These are phyloP conservation scores for Pigoraptor vietnamica DNA, from an alignment of 78 protist genomes.

Conservation along the genomic window DNA sequence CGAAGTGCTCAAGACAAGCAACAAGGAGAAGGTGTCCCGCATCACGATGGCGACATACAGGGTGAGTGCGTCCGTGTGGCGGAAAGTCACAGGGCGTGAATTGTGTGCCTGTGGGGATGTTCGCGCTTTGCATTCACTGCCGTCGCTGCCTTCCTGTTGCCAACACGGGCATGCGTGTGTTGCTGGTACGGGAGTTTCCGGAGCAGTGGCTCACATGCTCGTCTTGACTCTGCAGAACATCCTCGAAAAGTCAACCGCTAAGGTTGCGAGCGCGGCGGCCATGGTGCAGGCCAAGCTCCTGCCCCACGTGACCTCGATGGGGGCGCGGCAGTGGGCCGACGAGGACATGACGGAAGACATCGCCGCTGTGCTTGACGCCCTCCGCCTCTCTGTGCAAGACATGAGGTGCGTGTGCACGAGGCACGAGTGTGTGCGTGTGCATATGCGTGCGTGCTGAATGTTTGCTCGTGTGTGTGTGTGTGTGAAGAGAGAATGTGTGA, in stretches of 20 bases:
- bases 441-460: too few species aligned
- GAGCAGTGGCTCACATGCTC: too few species aligned
- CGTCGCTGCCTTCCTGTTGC: too few species aligned
- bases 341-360: constrained; percentile 68
- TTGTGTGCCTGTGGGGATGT: background rate
- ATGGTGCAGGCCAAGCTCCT: background rate
- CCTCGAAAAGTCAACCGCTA: background rate
- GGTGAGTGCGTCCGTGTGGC: background rate
- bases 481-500: background rate
- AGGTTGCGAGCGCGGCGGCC: background rate
- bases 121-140: too few species aligned
- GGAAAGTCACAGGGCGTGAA: too few species aligned
- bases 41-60: background rate
- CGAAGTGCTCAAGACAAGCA: background rate
- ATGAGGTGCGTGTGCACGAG: constrained; percentile 37
- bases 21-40: background rate
- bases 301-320: background rate
- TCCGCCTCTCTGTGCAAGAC: constrained; percentile 29
- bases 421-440: background rate
- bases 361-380: constrained; percentile 9
- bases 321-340: constrained; percentile 27
- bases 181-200: too few species aligned
- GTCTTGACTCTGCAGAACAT: background rate
- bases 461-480: background rate
- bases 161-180: too few species aligned